Base-by-base conservation (phyloP, 345 rosid genomes). In the Combretum micranthum region DNA sequence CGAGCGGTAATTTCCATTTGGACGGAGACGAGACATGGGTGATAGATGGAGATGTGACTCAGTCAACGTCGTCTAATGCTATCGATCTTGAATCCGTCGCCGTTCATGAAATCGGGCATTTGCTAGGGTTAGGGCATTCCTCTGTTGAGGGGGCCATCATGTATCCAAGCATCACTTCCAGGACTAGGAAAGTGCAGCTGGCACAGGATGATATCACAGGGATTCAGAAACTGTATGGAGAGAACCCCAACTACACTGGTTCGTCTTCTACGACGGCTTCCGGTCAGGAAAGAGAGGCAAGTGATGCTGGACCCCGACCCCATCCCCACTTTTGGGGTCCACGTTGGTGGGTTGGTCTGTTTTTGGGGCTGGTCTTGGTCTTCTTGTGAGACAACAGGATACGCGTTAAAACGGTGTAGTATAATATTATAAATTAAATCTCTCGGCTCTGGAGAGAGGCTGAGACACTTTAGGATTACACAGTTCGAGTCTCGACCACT, bases 71-170 rank as follows among this genome's bases (percentile, higher is more conserved):
- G 21, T 3, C 69, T 26, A 57, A 89, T 6, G 87, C 97, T 4
- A 75, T 92, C 21, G 99, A 92, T 52, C 68, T 92, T 11, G 97
- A 92, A 53, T 86, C 99, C 0, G 99, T 92, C 37, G 94, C 91
- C 4, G 93, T 88, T 45, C 99, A 92, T 45, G 99, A 92, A 75
- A 88, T 92, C 19, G 99, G 99, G 22, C 99, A 92, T 71, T 53
- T 92, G 76, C 72, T 92, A 13, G 99, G 99, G 16, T 63, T 92
- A 52, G 99, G 99, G 10, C 99, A 92, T 61, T 92, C 99, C 0
- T 86, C 99, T 1, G 78, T 78, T 7, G 86, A 72, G 63, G 79
- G 63, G 1, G 72, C 99, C 17, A 85, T 92, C 47, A 92, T 92
- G 98, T 92, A 65, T 47, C 98, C 98, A 14, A 74, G 84, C 11